A percentile compares a stretch with the other conserved stretches of the same genome.
phyloP scores from a whole-genome alignment of 345 rosid genomes.

The Gossypium sturtianum region DNA sequence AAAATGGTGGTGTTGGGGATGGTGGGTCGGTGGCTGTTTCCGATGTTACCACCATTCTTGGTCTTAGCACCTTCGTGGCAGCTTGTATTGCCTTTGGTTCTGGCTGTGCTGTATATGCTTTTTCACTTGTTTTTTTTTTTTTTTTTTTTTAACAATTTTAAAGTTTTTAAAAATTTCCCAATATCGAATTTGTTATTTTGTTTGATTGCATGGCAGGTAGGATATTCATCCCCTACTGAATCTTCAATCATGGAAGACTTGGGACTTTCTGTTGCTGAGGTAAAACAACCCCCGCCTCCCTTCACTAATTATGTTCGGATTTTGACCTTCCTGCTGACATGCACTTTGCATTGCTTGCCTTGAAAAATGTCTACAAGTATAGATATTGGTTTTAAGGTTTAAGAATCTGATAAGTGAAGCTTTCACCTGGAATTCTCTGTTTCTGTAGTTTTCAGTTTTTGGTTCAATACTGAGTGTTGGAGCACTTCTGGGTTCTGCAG shows the following conservation, averaged over 20 bases:
- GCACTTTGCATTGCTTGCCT: background rate
- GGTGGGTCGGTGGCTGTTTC: background rate
- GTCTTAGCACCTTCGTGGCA: constrained; percentile 7
- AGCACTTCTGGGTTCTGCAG: constrained; percentile 31
- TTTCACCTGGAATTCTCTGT: background rate
- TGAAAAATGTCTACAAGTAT: background rate
- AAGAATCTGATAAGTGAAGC: background rate
- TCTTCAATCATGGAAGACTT: constrained; percentile 33
- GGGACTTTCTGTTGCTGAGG: constrained; percentile 38
- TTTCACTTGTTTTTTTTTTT: background rate
- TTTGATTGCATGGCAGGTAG: constrained; percentile 24
- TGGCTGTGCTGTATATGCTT: constrained; percentile 2
- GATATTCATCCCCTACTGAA: constrained; percentile 45
- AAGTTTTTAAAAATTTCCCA: background rate
- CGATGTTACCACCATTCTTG: background rate
- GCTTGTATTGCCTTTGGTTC: background rate
- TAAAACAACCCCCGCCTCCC: background rate
- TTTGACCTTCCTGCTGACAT: too few species aligned
- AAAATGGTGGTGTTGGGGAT: background rate
- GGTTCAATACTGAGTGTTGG: constrained; percentile 27
- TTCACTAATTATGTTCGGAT: background rate
- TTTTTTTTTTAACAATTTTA: too few species aligned
- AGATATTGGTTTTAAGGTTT: background rate
- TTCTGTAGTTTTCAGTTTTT: constrained; percentile 9
- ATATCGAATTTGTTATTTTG: background rate